A percentile compares a stretch with the other conserved stretches of the same genome.
phyloP scores from a whole-genome alignment of 768 basidiomycete genomes.

The button mushroom (Agaricus bisporus) region DNA sequence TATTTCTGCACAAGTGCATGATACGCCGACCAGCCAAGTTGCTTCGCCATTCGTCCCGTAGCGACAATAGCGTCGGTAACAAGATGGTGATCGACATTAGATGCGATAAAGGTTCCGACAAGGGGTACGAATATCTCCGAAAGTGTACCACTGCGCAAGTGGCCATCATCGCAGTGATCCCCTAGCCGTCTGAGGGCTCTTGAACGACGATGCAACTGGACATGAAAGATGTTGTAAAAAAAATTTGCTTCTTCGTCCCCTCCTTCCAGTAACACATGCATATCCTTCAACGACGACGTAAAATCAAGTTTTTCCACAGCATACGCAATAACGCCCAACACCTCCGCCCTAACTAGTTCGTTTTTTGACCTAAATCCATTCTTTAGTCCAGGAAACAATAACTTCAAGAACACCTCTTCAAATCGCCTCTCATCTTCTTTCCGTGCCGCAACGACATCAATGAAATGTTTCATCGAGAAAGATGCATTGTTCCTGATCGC shows the following conservation, averaged over 20 bases:
- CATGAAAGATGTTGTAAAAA: constrained; percentile 93
- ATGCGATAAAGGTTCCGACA: constrained; percentile 71
- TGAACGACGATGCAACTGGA: constrained; percentile 86
- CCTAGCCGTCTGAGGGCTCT: constrained; percentile 82
- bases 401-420: constrained; percentile 51
- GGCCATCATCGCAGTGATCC: constrained; percentile 64
- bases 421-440: constrained; percentile 30
- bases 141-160: constrained; percentile 62
- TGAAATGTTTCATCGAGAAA: constrained; percentile 68
- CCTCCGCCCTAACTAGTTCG: constrained; percentile 84
- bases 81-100: constrained; percentile 75
- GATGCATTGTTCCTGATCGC: constrained; percentile 81
- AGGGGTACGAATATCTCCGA: constrained; percentile 84
- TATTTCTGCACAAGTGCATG: constrained; percentile 76
- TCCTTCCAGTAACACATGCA: constrained; percentile 72
- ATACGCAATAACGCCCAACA: constrained; percentile 71
- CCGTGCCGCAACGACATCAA: constrained; percentile 49
- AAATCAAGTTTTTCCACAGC: constrained; percentile 61
- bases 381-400: constrained; percentile 74
- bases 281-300: constrained; percentile 63
- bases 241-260: constrained; percentile 95
- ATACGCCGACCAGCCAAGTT: constrained; percentile 82
- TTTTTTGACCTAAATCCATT: constrained; percentile 72
- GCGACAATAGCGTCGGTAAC: constrained; percentile 84
- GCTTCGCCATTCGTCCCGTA: constrained; percentile 70